These are phyloP conservation scores for Claviceps digitariae DNA, from an alignment of 2,329 filamentous ascomycete species.

Conservation along the genomic window DNA sequence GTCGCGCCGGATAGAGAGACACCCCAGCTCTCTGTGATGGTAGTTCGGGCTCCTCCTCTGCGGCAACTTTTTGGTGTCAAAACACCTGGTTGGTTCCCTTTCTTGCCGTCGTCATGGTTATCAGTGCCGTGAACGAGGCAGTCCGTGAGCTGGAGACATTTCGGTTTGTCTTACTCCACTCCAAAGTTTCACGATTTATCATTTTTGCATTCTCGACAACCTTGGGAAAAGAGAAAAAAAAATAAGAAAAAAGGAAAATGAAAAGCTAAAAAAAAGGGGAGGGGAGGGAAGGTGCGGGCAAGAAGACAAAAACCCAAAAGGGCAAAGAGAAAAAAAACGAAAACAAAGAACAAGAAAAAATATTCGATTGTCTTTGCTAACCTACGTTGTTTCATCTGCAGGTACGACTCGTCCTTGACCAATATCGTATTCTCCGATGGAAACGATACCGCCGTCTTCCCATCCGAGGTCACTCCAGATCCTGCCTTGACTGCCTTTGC, in stretches of 20 bases:
- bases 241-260: not conserved
- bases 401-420: slow-evolving; percentile 6
- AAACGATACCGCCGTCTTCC: not conserved
- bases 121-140: slow-evolving; percentile 1
- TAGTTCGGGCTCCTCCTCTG: not conserved
- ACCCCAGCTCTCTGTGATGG: slow-evolving; percentile 1
- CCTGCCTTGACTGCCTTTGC: slow-evolving; percentile 33
- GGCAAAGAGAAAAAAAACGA: not conserved
- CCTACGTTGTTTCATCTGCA: not conserved
- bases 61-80: not conserved
- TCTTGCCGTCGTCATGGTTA: not conserved
- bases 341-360: not conserved
- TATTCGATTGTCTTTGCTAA: not conserved
- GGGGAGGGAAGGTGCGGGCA: not conserved
- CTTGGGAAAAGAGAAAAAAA: not conserved
- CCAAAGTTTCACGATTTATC: not conserved
- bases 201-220: not conserved
- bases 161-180: not conserved
- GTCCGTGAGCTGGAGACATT: slow-evolving; percentile 5
- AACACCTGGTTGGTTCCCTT: not conserved
- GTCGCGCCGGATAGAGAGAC: not conserved
- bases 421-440: slow-evolving; percentile 1
- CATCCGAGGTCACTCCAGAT: slow-evolving; percentile 15
- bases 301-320: not conserved
- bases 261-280: not conserved